These are phyloP conservation scores for Forsythia suspensa DNA, from an alignment of 257 asterid species.

Conservation along the genomic window DNA sequence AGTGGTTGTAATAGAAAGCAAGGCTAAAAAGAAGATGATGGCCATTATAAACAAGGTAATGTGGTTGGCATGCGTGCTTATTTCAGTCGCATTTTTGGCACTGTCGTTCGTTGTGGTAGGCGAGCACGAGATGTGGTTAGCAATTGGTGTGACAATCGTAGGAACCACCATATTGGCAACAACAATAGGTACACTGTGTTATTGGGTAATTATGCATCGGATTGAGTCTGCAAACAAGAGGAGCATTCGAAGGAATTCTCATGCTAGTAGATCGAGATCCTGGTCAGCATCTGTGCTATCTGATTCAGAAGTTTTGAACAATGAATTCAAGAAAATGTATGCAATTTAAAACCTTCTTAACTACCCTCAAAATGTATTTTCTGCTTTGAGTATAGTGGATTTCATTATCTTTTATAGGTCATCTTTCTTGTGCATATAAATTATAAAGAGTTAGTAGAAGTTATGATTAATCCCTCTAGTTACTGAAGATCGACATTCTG, in stretches of 20 bases:
- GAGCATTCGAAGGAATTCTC: slow-evolving; percentile 31
- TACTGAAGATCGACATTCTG: not conserved
- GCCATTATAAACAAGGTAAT: slow-evolving; percentile 55
- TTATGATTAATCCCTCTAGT: not conserved
- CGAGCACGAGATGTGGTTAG: slow-evolving; percentile 41
- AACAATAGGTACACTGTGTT: slow-evolving; percentile 54
- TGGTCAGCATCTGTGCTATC: not conserved
- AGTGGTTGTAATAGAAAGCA: slow-evolving; percentile 55
- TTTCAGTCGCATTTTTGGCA: slow-evolving; percentile 53
- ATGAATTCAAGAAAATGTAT: not conserved
- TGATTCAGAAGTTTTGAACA: not conserved
- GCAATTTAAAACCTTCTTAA: not conserved
- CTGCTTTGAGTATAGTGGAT: not conserved
- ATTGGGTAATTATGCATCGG: slow-evolving; percentile 54
- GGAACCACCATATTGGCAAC: slow-evolving; percentile 50
- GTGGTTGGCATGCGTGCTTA: slow-evolving; percentile 60
- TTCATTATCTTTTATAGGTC: not conserved
- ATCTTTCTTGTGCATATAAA: not conserved
- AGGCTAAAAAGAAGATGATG: slow-evolving; percentile 63
- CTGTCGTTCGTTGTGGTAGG: slow-evolving; percentile 58
- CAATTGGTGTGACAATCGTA: slow-evolving; percentile 43
- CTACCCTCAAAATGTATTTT: not conserved
- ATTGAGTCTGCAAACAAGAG: slow-evolving; percentile 36
- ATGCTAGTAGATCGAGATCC: slow-evolving; percentile 30
- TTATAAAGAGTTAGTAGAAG: not conserved